Conservation (phyloP, 2,329 filamentous ascomycete genomes). For the Graphilbum sp. region DNA sequence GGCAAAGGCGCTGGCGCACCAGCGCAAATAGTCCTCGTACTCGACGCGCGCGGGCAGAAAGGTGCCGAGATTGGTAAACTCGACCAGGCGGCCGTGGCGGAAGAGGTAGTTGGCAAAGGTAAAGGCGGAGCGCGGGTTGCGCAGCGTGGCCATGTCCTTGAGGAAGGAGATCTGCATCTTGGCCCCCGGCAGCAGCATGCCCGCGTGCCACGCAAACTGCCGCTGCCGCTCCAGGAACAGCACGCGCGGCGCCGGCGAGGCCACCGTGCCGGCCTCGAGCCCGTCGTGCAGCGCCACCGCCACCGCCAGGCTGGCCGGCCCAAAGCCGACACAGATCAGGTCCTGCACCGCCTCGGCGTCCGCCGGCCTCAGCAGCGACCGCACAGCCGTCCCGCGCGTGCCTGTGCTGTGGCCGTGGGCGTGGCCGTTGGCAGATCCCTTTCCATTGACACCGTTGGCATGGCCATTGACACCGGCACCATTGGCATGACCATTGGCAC, state of each 20-base stretch:
- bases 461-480: too few relatives aligned
- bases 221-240: constrained; percentile 77
- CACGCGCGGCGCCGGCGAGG: constrained; percentile 47
- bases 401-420: not conserved
- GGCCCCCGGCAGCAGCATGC: constrained; percentile 84
- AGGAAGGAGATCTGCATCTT: constrained; percentile 98
- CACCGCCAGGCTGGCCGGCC: constrained; percentile 77
- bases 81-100: constrained; percentile 60
- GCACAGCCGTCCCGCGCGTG: not conserved
- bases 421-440: not conserved
- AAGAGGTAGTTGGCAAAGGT: constrained; percentile 94
- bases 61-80: constrained; percentile 81
- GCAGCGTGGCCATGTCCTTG: constrained; percentile 83
- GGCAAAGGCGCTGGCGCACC: constrained; percentile 74
- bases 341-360: constrained; percentile 53
- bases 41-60: constrained; percentile 76
- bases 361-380: constrained; percentile 3
- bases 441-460: too few relatives aligned
- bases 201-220: constrained; percentile 80
- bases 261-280: constrained; percentile 34
- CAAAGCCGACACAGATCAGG: constrained; percentile 81
- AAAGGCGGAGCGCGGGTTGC: constrained; percentile 78
- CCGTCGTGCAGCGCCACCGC: constrained; percentile 78
- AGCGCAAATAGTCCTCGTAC: constrained; percentile 90
- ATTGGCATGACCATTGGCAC: too few relatives aligned